Evolutionary conservation across 164 flowering plant genomes (phyloP), one percentile per base, ranked within the genome.

Genomic region (Protea cynaroides): DNA sequence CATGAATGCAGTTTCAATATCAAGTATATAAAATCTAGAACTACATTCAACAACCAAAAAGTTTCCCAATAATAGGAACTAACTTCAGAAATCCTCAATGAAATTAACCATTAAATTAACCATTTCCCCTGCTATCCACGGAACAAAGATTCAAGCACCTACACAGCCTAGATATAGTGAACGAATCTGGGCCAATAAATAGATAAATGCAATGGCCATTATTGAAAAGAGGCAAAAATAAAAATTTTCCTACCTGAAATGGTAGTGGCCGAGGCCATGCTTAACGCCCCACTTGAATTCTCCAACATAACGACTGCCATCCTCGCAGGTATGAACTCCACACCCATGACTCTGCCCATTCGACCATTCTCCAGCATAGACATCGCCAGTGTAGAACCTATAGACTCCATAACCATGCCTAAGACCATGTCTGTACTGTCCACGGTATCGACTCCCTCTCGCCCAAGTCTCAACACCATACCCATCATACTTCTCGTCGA

Each of bases 381-480:
- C 87, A 78, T 89, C 96, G 0, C 93, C 96, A 0, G 87, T 86
- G 60, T 79, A 89, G 62, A 89, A 89, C 73, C 84, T 79, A 56
- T 87, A 89, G 7, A 87, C 83, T 51, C 96, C 96, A 72, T 73
- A 73, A 6, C 96, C 96, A 75, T 89, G 86, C 70, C 93, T 79
- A 71, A 89, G 49, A 0, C 96, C 96, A 57, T 81, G 86, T 76
- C 91, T 74, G 65, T 89, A 89, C 62, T 89, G 96, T 22, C 96
- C 96, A 0, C 93, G 77, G 60, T 87, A 89, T 37, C 90, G 73
- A 64, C 96, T 87, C 46, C 96, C 96, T 70, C 71, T 79, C 0
- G 86, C 93, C 96, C 96, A 87, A 0, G 96, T 87, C 74, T 89
- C 96, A 0, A 89, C 90, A 0, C 96, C 96, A 79, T 69, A 79